These are phyloP conservation scores for Thelonectria blattea DNA, from an alignment of 2,329 filamentous ascomycete genomes.

Conservation along the genomic window DNA sequence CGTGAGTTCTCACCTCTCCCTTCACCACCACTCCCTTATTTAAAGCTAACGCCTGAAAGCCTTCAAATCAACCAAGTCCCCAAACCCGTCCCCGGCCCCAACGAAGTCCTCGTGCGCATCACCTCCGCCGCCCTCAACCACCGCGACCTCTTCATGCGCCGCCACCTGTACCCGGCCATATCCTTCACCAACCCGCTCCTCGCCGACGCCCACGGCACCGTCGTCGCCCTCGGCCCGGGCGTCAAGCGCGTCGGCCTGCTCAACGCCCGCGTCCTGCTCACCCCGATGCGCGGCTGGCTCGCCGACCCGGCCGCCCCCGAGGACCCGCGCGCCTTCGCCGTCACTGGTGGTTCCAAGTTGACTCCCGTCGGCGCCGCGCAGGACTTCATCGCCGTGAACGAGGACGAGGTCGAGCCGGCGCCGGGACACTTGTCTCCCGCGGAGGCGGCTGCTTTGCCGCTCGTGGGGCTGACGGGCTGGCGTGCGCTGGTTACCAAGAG, in stretches of 20 bases:
- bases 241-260: constrained; percentile 49
- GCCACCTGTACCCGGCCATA: constrained; percentile 86
- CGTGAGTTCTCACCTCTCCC: constrained; percentile 51
- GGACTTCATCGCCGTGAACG: constrained; percentile 74
- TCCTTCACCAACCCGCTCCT: constrained; percentile 80
- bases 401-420: constrained; percentile 75
- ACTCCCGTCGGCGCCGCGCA: constrained; percentile 71
- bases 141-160: constrained; percentile 92
- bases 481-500: constrained; percentile 83
- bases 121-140: constrained; percentile 88
- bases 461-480: constrained; percentile 89
- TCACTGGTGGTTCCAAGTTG: constrained; percentile 71
- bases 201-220: constrained; percentile 80
- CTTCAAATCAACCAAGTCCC: constrained; percentile 67
- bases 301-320: constrained; percentile 77
- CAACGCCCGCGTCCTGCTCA: constrained; percentile 76
- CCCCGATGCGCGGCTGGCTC: constrained; percentile 80
- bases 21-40: constrained; percentile 17
- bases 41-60: constrained; percentile 41
- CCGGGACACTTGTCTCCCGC: constrained; percentile 73
- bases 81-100: constrained; percentile 66
- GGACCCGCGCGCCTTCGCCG: constrained; percentile 60
- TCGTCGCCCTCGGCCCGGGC: constrained; percentile 67
- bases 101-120: constrained; percentile 77
- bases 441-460: constrained; percentile 83